A percentile compares a stretch with the other conserved stretches of the same genome.
phyloP scores from a whole-genome alignment of 495 filamentous ascomycete genomes.

The Daldinia concentrica region DNA sequence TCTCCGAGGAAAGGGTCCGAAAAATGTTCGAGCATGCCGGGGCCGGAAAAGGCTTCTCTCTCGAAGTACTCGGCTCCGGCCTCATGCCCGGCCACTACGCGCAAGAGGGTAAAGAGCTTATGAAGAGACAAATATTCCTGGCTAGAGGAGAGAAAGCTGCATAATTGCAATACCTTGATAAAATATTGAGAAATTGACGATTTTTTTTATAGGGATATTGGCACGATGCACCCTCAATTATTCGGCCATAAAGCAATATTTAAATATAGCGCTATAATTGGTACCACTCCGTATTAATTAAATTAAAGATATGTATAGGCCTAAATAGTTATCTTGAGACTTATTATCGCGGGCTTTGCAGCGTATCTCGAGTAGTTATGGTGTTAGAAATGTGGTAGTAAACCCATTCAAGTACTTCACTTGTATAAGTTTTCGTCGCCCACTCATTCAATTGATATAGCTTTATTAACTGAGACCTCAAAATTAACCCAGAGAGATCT shows the following conservation, averaged over 20 bases:
- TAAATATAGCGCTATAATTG: neutral
- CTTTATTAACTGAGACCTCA: neutral
- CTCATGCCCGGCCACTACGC: constrained; percentile 33
- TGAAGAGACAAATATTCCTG: constrained; percentile 44
- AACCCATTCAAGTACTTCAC: neutral
- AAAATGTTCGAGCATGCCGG: constrained; percentile 64
- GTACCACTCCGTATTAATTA: too few species aligned
- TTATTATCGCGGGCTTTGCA: neutral
- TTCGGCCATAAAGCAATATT: neutral
- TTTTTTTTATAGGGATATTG: neutral
- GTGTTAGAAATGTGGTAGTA: neutral
- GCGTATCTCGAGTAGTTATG: neutral
- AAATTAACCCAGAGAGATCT: too few species aligned
- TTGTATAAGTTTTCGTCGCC: neutral
- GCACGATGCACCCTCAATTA: neutral
- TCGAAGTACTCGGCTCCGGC: constrained; percentile 49
- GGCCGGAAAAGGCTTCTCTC: constrained; percentile 54
- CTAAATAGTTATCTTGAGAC: neutral
- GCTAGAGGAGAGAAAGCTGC: constrained; percentile 45
- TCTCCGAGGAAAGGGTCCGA: constrained; percentile 61
- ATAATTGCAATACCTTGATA: neutral
- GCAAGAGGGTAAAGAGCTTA: constrained; percentile 16
- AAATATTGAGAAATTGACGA: neutral
- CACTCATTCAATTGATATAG: neutral
- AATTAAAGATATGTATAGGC: too few species aligned